Conservation (phyloP, 768 basidiomycete species). For the Boletus sensibilis region DNA sequence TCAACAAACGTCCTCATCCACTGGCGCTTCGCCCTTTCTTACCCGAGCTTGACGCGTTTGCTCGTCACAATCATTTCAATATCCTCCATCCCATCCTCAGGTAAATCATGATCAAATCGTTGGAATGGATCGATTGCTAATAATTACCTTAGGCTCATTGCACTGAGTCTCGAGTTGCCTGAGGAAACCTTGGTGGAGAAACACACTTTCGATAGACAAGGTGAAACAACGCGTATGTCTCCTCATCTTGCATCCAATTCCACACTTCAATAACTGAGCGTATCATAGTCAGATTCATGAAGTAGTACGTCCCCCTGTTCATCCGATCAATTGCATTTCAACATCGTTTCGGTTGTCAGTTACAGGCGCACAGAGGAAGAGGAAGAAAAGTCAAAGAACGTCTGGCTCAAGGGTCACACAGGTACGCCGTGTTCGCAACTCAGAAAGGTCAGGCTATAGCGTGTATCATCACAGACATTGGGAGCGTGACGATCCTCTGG, state of each 20-base stretch:
- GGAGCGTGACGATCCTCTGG: conserved; percentile 55
- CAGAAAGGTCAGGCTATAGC: not conserved
- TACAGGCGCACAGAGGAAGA: conserved; percentile 51
- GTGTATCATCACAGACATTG: conserved; percentile 53
- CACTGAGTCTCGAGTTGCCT: conserved; percentile 50
- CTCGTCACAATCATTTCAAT: conserved; percentile 49
- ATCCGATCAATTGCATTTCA: not conserved
- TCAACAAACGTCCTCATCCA: conserved; percentile 47
- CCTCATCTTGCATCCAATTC: not conserved
- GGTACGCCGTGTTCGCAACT: conserved; percentile 31
- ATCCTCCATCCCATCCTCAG: conserved; percentile 49
- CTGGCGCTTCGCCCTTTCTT: conserved; percentile 46
- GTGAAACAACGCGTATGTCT: conserved; percentile 39
- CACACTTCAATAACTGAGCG: not conserved
- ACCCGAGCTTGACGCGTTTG: conserved; percentile 51
- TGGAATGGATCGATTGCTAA: not conserved
- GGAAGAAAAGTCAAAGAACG: conserved; percentile 48
- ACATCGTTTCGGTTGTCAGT: conserved; percentile 25
- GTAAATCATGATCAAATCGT: conserved; percentile 19
- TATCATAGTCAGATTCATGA: conserved; percentile 56
- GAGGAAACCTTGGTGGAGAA: conserved; percentile 51
- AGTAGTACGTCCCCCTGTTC: conserved; percentile 44
- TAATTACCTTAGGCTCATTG: conserved; percentile 39
- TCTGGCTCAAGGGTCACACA: conserved; percentile 60
- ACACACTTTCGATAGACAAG: conserved; percentile 41